A percentile compares a stretch with the other conserved stretches of the same genome.
phyloP scores from a whole-genome alignment of 2,329 filamentous ascomycete species.

The Monilinia laxa region DNA sequence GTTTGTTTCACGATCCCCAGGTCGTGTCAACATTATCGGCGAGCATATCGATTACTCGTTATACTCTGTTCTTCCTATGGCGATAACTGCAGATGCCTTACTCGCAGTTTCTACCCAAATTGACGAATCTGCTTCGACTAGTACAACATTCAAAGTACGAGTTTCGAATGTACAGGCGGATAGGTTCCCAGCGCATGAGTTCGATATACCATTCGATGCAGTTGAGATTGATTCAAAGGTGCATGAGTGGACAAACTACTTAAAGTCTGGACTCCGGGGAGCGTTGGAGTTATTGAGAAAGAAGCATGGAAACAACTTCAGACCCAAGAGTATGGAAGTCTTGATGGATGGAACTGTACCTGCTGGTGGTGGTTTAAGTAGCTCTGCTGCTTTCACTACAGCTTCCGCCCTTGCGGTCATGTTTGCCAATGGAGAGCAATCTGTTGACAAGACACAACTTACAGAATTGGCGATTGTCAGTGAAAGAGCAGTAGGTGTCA shows the following conservation, averaged over 20 bases:
- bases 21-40: constrained; percentile 96
- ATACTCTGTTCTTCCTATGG: constrained; percentile 94
- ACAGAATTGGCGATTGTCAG: constrained; percentile 93
- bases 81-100: constrained; percentile 86
- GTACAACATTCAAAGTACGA: constrained; percentile 64
- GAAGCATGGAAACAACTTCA: constrained; percentile 59
- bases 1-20: constrained; percentile 87
- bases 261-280: constrained; percentile 85
- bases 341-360: constrained; percentile 91
- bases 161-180: constrained; percentile 75
- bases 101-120: constrained; percentile 67
- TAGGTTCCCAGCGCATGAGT: constrained; percentile 74
- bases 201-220: constrained; percentile 63
- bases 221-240: constrained; percentile 81
- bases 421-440: constrained; percentile 74
- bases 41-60: constrained; percentile 99
- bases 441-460: constrained; percentile 86
- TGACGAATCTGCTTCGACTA: constrained; percentile 44
- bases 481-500: constrained; percentile 91
- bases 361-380: constrained; percentile 86
- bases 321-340: constrained; percentile 77
- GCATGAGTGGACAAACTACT: constrained; percentile 98
- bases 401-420: constrained; percentile 86
- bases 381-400: constrained; percentile 90
- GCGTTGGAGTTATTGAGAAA: constrained; percentile 75